phyloP scores from a whole-genome alignment of 441 rosid species.

The Brassica hybrid region DNA sequence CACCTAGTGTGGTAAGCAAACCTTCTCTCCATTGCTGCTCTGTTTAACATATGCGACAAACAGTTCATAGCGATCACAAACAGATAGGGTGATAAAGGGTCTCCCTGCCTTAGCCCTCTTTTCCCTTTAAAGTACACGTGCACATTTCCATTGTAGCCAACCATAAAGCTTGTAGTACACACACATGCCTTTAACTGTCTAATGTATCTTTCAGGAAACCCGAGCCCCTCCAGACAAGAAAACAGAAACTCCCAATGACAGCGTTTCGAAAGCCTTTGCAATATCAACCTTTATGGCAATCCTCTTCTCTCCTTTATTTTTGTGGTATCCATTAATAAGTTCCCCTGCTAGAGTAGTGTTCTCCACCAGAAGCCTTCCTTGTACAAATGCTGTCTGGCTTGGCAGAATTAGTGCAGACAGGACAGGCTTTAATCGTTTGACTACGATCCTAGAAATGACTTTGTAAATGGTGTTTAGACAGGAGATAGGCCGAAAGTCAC shows the following conservation, averaged over 20 bases:
- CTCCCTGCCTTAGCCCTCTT: no score
- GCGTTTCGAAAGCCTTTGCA: neutral
- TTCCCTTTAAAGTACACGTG: no score
- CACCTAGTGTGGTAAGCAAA: no score
- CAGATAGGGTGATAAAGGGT: no score
- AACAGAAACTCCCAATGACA: neutral
- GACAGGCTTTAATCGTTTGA: neutral
- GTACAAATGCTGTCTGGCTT: neutral
- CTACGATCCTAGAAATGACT: neutral
- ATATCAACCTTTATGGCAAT: neutral
- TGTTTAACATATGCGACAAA: no score
- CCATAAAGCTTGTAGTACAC: no score
- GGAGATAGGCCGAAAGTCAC: neutral
- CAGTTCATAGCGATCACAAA: no score
- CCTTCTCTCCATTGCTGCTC: no score
- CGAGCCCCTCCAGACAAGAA: neutral
- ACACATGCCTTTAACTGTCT: no score
- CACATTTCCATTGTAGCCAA: no score
- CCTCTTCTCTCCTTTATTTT: neutral
- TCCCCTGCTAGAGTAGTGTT: neutral
- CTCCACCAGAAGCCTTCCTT: neutral
- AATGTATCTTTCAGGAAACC: no score
- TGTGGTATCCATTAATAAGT: neutral
- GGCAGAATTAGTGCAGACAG: neutral
- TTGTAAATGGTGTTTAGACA: no score